These are phyloP conservation scores for Starmerella khaoyaiensis DNA, from an alignment of 805 yeast species.

Conservation along the genomic window DNA sequence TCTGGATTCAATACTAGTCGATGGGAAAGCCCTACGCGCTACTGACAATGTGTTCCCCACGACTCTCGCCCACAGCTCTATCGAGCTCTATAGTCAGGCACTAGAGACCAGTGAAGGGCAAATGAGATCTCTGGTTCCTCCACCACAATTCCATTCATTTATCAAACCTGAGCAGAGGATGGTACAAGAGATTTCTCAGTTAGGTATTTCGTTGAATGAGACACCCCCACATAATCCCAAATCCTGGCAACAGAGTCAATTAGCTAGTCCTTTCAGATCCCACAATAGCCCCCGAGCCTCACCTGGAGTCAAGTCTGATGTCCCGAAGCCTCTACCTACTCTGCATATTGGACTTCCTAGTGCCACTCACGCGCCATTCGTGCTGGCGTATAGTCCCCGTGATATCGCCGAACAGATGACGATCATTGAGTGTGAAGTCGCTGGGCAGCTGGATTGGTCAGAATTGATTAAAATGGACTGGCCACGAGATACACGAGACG, in stretches of 20 bases:
- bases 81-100: constrained; percentile 11
- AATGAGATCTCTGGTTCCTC: too few relatives aligned
- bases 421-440: constrained; percentile 68
- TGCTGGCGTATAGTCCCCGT: constrained; percentile 56
- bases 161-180: not conserved
- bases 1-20: too few relatives aligned
- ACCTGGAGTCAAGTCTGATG: constrained; percentile 1
- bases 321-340: constrained; percentile 18
- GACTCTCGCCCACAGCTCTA: constrained; percentile 3
- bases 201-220: constrained; percentile 3
- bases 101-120: constrained; percentile 1
- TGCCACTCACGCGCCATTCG: constrained; percentile 58
- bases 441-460: constrained; percentile 82
- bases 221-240: not conserved
- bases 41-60: not conserved
- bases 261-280: not conserved
- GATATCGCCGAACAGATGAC: constrained; percentile 73
- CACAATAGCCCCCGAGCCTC: not conserved
- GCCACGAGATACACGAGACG: constrained; percentile 34
- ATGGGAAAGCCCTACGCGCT: not conserved
- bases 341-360: constrained; percentile 15
- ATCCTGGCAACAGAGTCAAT: too few relatives aligned
- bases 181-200: constrained; percentile 6
- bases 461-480: constrained; percentile 68
- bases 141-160: too few relatives aligned